Evolutionary conservation across 2,329 filamentous ascomycete genomes (phyloP).

Genomic region (Neoscytalidium dimidiatum): DNA sequence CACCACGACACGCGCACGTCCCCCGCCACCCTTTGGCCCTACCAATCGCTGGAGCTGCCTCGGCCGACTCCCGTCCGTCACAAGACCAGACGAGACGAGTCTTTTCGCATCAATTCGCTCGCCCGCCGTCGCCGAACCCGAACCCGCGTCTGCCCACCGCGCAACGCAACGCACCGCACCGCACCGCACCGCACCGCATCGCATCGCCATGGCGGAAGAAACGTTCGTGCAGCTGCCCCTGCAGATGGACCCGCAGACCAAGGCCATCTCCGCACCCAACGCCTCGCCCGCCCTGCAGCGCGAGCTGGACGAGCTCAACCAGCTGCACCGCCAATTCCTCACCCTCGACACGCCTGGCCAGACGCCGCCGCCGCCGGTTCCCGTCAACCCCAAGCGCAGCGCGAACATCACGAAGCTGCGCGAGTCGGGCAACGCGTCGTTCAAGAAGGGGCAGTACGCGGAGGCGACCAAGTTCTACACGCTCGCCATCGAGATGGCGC

Average conservation of each 20-base stretch:
- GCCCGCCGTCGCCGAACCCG: background rate
- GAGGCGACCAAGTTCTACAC: conserved; percentile 82
- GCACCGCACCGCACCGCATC: too few relatives aligned
- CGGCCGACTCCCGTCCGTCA: background rate
- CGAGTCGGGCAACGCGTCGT: conserved; percentile 80
- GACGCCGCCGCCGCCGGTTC: conserved; percentile 81
- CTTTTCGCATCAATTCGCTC: background rate
- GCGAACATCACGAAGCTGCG: conserved; percentile 88
- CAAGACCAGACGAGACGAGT: background rate
- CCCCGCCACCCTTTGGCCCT: background rate
- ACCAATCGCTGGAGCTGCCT: background rate
- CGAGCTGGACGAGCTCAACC: conserved; percentile 71
- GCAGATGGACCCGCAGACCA: conserved; percentile 77
- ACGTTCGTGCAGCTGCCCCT: conserved; percentile 83
- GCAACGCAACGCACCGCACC: too few relatives aligned
- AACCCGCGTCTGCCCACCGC: background rate
- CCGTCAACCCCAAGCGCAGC: conserved; percentile 88
- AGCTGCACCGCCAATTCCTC: conserved; percentile 74
- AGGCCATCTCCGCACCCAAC: conserved; percentile 62
- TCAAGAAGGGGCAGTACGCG: conserved; percentile 72
- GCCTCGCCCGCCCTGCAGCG: conserved; percentile 37
- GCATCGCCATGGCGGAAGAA: conserved; percentile 40
- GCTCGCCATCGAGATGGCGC: conserved; percentile 87
- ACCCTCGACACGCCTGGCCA: conserved; percentile 61
- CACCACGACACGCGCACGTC: conserved; percentile 12